These are phyloP conservation scores for Candida glucosophila DNA, from an alignment of 1,139 yeast species.

Conservation along the genomic window DNA sequence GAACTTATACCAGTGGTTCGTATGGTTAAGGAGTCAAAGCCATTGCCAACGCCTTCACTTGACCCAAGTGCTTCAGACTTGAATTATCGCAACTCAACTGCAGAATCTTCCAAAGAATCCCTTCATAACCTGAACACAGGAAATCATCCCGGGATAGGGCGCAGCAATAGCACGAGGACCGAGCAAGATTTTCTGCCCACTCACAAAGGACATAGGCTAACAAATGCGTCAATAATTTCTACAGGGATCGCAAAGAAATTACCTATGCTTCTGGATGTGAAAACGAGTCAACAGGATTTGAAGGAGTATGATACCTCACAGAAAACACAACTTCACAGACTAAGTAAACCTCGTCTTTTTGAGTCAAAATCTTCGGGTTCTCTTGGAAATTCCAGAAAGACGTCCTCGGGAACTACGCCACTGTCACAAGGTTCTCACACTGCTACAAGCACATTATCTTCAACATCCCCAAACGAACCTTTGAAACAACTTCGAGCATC, in stretches of 20 bases:
- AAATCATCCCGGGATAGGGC: not conserved
- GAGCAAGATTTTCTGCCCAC: not conserved
- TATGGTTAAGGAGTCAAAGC: constrained; percentile 45
- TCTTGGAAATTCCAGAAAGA: constrained; percentile 11
- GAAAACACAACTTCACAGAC: not conserved
- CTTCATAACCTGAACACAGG: not conserved
- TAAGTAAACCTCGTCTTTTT: constrained; percentile 26
- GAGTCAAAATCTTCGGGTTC: constrained; percentile 22
- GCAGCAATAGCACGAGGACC: constrained; percentile 1
- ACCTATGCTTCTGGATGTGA: not conserved
- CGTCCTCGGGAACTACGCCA: constrained; percentile 5
- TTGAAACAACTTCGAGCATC: constrained; percentile 81
- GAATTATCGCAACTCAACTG: constrained; percentile 5
- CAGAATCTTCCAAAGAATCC: not conserved
- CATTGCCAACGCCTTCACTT: constrained; percentile 48
- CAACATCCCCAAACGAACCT: constrained; percentile 43
- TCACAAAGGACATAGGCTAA: constrained; percentile 17
- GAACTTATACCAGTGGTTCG: constrained; percentile 47
- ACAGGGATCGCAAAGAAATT: constrained; percentile 35
- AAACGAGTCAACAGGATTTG: not conserved
- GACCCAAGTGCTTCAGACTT: no score
- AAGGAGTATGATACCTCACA: not conserved
- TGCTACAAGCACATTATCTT: no score
- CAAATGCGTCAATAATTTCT: constrained; percentile 31
- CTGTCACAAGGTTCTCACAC: constrained; percentile 9